phyloP scores from a whole-genome alignment of 257 asterid species.

The Jasminum sambac region DNA sequence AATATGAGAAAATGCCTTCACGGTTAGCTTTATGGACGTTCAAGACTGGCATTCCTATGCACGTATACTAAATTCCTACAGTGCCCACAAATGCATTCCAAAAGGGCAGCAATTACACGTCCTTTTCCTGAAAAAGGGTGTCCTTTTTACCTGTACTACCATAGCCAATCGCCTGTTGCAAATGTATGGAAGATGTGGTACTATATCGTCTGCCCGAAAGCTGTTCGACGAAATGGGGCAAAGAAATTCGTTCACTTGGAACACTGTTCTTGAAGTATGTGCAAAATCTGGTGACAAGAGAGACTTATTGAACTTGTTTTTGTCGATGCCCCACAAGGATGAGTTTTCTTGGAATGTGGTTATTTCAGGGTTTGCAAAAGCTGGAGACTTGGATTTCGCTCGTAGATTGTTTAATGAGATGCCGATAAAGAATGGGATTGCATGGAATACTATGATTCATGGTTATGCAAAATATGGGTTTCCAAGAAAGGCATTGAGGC shows the following conservation, averaged over 20 bases:
- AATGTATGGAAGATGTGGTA: slow-evolving; percentile 66
- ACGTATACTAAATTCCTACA: slow-evolving; percentile 54
- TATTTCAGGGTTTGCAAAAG: slow-evolving; percentile 49
- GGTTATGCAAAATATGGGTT: slow-evolving; percentile 58
- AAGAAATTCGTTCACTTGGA: slow-evolving; percentile 72
- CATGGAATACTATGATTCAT: slow-evolving; percentile 72
- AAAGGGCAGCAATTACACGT: slow-evolving; percentile 78
- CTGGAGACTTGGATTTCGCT: slow-evolving; percentile 56
- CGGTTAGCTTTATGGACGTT: slow-evolving; percentile 35
- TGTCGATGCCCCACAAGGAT: slow-evolving; percentile 53
- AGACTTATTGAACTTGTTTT: slow-evolving; percentile 39
- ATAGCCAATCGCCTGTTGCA: slow-evolving; percentile 79
- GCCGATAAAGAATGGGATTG: slow-evolving; percentile 66
- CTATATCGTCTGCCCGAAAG: slow-evolving; percentile 40
- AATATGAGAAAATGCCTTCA: too few species aligned
- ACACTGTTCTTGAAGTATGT: slow-evolving; percentile 71
- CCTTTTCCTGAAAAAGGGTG: slow-evolving; percentile 70
- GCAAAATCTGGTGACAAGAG: slow-evolving; percentile 42
- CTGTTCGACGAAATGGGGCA: slow-evolving; percentile 79
- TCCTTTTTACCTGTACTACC: slow-evolving; percentile 50
- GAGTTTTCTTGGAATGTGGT: slow-evolving; percentile 78
- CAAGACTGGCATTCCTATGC: slow-evolving; percentile 53
- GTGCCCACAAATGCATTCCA: slow-evolving; percentile 31
- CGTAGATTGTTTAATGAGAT: slow-evolving; percentile 45
- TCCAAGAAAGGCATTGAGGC: slow-evolving; percentile 44